Base-by-base conservation (phyloP, 768 basidiomycete species). In the Leucocoprinus sp. region DNA sequence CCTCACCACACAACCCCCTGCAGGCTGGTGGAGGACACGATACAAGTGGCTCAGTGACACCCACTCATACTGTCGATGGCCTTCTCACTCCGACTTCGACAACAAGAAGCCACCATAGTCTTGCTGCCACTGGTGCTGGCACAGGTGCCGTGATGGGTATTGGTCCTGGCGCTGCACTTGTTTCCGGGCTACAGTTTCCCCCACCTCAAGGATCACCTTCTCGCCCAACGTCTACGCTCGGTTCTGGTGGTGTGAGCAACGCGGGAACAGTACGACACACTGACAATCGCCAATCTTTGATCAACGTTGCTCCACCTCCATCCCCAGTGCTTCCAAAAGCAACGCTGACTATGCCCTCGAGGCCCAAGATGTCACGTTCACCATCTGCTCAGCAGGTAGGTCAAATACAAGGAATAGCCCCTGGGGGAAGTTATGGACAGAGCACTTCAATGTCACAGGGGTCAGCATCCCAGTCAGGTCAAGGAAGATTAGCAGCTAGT, bases 351-450 rank as follows among this genome's bases (percentile, higher is more conserved):
- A 57, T 62, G 2, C 64, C 67, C 42, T 58, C 70, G 22, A 72
- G 78, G 3, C 72, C 76, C 3, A 68, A 72, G n/a, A 50, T 64
- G 27, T 71, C 77, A 15, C 69, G 74, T 22, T 80, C 82, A 17
- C 74, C 80, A n/a, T 80, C 82, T 5, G 65, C 68, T 3, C 65
- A 75, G n/a, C 59, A 63, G 8, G 50, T 68, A 59, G 49, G 64
- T 63, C 52, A 54, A 57, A 5, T 3, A 8, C 39, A 27, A 39
- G 37, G 37, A 14, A 4, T 14, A 31, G 31, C 31, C n/a, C 14
- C 31, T 31, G 31, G 31, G n/a, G 31, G 26, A 11, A 11, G 31
- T 5, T 31, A 31, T 31, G 38, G 38, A 26, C 24, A 8, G n/a
- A 23, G 38, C 8, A 8, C 14, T 39, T 26, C 24, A 3, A n/a